Evolutionary conservation across 306 rosid species (phyloP), one percentile per base, ranked within the genome.

Genomic region (Purshia tridentata): DNA sequence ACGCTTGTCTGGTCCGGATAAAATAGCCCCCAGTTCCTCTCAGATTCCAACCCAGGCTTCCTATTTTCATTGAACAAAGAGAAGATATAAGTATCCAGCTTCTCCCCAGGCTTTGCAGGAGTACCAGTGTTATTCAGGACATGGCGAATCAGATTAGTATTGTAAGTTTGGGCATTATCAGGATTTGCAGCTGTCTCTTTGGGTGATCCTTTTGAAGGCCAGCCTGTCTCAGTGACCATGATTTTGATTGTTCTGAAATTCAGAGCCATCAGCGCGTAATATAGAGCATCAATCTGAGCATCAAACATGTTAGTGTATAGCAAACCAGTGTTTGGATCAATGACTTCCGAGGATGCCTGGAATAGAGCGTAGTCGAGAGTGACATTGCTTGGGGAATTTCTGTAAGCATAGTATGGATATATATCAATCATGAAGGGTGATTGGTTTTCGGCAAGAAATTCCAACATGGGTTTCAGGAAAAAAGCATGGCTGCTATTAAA

Each of bases 191-290:
- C 90, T 9, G 84, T 87, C 86, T 95, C 99, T 88, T 90, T 95
- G 6, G 96, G 92, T 0, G 99, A 91, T 53, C 99, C 99, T 69
- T 92, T 95, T 14, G 98, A 88, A 70, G 99, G 99, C 99, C 99
- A 95, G 63, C 99, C 99, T 19, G 99, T 95, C 82, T 95, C 99
- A 4, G 98, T 87, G 73, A 95, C 96, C 93, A 90, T 88, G 70
- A 95, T 81, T 81, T 84, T 90, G 62, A 95, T 86, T 64, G 98
- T 95, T 83, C 87, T 79, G 78, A 95, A 95, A 75, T 95, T 95
- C 41, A 95, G 81, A 35, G 93, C 98, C 96, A 82, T 91, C 73
- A 91, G 82, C 1, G 99, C 98, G 40, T 84, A 91, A 76, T 95
- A 89, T 76, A 95, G 87, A 46, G 98, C 99, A 77, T 95, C 99